Base-by-base conservation (phyloP, 345 rosid species). In the Brassica incana region DNA sequence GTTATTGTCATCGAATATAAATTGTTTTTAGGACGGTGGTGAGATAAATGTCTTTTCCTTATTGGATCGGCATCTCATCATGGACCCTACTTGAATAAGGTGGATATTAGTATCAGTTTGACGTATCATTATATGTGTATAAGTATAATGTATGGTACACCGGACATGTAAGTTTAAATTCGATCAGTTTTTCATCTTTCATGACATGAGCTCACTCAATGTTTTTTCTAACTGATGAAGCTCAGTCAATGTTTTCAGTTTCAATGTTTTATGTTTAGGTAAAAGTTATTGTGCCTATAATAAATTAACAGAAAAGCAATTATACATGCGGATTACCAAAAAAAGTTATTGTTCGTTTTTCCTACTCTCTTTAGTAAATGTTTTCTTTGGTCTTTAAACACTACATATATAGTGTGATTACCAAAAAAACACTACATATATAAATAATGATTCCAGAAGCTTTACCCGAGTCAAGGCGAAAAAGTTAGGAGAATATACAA, bases 21-120 rank as follows among this genome's bases (percentile, higher is more conserved):
- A 58, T 72, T 72, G 77, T 40, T 18, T 77, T 48, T 10, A 35
- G 77, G 76, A 66, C 77, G 69, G 73, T 78, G 68, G 77, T 14
- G 54, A 67, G 20, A 66, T 67, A 73, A 43, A 60, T 73, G 82
- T 73, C 63, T 40, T 54, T 43, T 58, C 68, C 64, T 67, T 6
- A 45, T 78, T 73, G 82, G 77, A 73, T 5, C 6, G 56, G 64
- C 69, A 66, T 78, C 69, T 71, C 27, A 59, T 73, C 68, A 66
- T 72, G 77, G 77, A 66, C 81, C 77, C 48, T 72, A 40, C 68
- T 58, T 72, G 2, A 60, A 43, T 25, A 38, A 56, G 65, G n/a
- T 77, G 33, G 10, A 52, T 32, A 32, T 29, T 69, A 43, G 11
- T n/a, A 29, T 10, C 20, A 52, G 6, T 67, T n/a, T 76, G 67